Conservation (phyloP, 768 basidiomycete species). For the Phaeotremella fagi region DNA sequence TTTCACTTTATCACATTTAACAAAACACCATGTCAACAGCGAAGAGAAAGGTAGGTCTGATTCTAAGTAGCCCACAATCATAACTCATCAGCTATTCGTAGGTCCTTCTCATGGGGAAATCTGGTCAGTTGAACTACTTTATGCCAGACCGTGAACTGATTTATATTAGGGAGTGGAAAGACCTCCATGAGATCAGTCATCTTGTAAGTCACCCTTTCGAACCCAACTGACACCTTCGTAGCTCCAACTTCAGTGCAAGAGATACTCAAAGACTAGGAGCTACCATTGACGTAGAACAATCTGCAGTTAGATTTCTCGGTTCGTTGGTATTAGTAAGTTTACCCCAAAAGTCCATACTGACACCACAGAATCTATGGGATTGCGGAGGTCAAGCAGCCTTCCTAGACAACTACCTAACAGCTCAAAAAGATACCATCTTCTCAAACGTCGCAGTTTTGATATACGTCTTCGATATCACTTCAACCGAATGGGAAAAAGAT, state of each 20-base stretch:
- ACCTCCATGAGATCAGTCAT: conserved; percentile 99
- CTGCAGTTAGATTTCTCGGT: conserved; percentile 93
- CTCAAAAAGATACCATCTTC: conserved; percentile 90
- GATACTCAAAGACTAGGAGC: conserved; percentile 87
- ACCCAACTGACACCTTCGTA: conserved; percentile 39
- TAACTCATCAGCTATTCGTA: too few relatives aligned
- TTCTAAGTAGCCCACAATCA: background rate
- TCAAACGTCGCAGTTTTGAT: conserved; percentile 95
- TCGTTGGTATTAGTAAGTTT: conserved; percentile 68
- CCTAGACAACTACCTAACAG: conserved; percentile 92
- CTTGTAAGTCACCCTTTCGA: conserved; percentile 64
- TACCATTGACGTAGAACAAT: conserved; percentile 96
- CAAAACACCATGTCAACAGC: conserved; percentile 26
- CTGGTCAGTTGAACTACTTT: too few relatives aligned
- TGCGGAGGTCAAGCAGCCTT: conserved; percentile 97
- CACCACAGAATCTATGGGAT: conserved; percentile 76
- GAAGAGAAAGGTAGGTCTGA: conserved; percentile 26
- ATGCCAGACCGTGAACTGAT: too few relatives aligned
- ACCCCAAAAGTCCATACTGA: background rate
- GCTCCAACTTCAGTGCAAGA: conserved; percentile 90
- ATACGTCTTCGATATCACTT: conserved; percentile 95
- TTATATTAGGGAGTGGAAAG: conserved; percentile 55
- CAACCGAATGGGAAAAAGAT: conserved; percentile 73
- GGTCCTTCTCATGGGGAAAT: conserved; percentile 96
- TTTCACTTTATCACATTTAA: too few relatives aligned